phyloP scores from a whole-genome alignment of 805 yeast species.

The Metschnikowia henanensis region DNA sequence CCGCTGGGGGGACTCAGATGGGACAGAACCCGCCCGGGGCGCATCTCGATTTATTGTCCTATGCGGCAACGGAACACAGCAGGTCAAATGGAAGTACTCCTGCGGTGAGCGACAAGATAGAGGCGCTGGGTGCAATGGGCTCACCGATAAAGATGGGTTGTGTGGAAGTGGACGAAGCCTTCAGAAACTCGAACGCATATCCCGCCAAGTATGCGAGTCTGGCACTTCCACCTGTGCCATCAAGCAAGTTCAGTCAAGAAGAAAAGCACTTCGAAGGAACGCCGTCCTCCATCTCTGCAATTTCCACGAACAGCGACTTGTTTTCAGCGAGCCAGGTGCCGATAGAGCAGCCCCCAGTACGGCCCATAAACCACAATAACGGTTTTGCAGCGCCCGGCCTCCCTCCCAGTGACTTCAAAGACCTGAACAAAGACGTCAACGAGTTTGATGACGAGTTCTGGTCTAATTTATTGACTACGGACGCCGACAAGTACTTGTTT shows the following conservation, averaged over 20 bases:
- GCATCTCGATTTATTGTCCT: slow-evolving; percentile 20
- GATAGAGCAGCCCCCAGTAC: background rate
- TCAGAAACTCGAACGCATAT: background rate
- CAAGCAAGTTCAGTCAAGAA: no score
- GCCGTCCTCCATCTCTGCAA: background rate
- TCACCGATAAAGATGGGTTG: no score
- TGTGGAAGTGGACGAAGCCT: background rate
- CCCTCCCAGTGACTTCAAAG: background rate
- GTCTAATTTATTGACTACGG: slow-evolving; percentile 52
- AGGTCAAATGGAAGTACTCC: slow-evolving; percentile 6
- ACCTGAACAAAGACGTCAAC: slow-evolving; percentile 13
- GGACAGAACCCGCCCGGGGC: slow-evolving; percentile 4
- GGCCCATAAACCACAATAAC: background rate
- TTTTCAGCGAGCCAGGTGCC: background rate
- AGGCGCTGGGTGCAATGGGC: no score
- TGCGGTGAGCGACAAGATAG: background rate
- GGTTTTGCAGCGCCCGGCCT: background rate
- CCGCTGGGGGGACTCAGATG: slow-evolving; percentile 4
- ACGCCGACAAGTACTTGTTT: slow-evolving; percentile 35
- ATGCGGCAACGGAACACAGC: slow-evolving; percentile 19
- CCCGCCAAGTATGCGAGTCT: background rate
- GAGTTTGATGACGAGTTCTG: slow-evolving; percentile 71
- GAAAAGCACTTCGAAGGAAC: background rate
- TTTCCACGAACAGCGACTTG: background rate
- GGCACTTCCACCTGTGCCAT: background rate